A percentile compares a stretch with the other conserved stretches of the same genome.
phyloP scores from a whole-genome alignment of 495 filamentous ascomycete species.

The Trichoderma parareesei region DNA sequence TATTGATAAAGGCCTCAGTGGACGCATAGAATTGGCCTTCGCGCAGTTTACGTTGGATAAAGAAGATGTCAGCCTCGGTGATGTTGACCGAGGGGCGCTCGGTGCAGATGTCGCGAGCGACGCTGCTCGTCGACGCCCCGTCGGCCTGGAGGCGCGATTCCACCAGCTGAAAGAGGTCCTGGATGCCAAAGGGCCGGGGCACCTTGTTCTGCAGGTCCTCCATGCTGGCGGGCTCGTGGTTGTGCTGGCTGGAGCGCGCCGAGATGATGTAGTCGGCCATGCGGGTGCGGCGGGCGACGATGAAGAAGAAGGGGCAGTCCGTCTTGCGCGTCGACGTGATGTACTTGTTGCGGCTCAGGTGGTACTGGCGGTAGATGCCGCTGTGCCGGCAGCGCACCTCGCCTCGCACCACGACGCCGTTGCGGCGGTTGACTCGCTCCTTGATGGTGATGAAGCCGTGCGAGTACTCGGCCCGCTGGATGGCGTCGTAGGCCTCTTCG shows the following conservation, averaged over 20 bases:
- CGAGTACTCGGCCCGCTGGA: conserved; percentile 3
- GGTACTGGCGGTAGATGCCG: conserved; percentile 8
- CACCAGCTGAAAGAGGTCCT: not conserved
- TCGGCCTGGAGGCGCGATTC: not conserved
- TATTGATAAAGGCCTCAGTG: conserved; percentile 6
- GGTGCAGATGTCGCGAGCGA: conserved; percentile 1
- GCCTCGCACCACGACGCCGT: conserved; percentile 1
- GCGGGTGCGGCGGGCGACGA: conserved; percentile 1
- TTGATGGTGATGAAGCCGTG: conserved; percentile 4
- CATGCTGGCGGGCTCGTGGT: conserved; percentile 2
- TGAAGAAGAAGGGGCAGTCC: conserved; percentile 6
- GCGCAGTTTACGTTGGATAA: conserved; percentile 8
- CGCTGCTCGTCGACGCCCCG: not conserved
- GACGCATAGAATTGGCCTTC: conserved; percentile 7
- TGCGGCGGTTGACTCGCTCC: conserved; percentile 6
- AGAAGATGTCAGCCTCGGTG: conserved; percentile 7
- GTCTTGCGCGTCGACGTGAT: conserved; percentile 3
- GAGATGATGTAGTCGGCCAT: conserved; percentile 9
- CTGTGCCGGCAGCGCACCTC: conserved; percentile 6
- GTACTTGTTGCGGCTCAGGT: conserved; percentile 7
- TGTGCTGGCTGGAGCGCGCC: conserved; percentile 4
- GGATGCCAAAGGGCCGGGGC: conserved; percentile 7
- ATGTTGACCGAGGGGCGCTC: not conserved
- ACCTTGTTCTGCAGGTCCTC: conserved; percentile 7
- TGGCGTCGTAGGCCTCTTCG: conserved; percentile 7